Percentiles rank a stretch among this genome's conserved stretches.
These are phyloP conservation scores for Gaeumannomyces sp. DNA, from an alignment of 2,329 filamentous ascomycete genomes.

Conservation along the genomic window DNA sequence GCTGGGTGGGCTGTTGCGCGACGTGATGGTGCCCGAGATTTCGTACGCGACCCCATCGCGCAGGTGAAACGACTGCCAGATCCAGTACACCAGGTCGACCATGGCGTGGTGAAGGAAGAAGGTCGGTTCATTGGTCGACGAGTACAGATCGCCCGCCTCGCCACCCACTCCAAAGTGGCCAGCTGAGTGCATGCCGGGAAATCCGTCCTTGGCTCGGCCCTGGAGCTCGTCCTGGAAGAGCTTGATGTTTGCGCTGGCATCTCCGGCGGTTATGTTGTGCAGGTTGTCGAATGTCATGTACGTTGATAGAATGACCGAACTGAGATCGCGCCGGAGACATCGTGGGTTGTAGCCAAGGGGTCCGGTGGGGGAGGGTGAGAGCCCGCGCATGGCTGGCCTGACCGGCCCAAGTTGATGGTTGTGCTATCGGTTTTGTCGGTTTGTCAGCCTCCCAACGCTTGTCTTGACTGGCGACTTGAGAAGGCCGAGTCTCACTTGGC, in stretches of 20 bases:
- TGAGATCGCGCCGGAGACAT: slow-evolving; percentile 4
- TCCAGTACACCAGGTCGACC: slow-evolving; percentile 28
- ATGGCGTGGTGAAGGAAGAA: slow-evolving; percentile 29
- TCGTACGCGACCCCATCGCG: neutral
- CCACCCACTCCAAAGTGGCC: slow-evolving; percentile 30
- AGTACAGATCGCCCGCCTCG: slow-evolving; percentile 27
- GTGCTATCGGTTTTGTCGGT: neutral
- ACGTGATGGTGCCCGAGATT: slow-evolving; percentile 5
- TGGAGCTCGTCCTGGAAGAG: slow-evolving; percentile 24
- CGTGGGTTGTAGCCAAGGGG: slow-evolving; percentile 4
- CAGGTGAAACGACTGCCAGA: slow-evolving; percentile 30
- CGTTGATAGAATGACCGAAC: neutral
- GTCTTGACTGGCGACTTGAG: neutral
- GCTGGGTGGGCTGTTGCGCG: slow-evolving; percentile 9
- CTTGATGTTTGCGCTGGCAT: slow-evolving; percentile 9
- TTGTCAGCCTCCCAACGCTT: neutral
- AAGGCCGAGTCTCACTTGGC: slow-evolving; percentile 22
- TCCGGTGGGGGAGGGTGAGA: neutral
- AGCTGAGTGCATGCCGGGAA: slow-evolving; percentile 24
- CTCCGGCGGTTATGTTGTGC: slow-evolving; percentile 16
- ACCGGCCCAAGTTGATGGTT: slow-evolving; percentile 19
- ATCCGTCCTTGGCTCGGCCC: slow-evolving; percentile 8
- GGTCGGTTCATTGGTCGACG: slow-evolving; percentile 26
- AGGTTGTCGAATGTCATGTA: slow-evolving; percentile 7
- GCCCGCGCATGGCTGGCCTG: neutral